Percentiles rank a stretch among this genome's conserved stretches.
These are phyloP conservation scores for Boletellus ananas DNA, from an alignment of 768 basidiomycete species.

Conservation along the genomic window DNA sequence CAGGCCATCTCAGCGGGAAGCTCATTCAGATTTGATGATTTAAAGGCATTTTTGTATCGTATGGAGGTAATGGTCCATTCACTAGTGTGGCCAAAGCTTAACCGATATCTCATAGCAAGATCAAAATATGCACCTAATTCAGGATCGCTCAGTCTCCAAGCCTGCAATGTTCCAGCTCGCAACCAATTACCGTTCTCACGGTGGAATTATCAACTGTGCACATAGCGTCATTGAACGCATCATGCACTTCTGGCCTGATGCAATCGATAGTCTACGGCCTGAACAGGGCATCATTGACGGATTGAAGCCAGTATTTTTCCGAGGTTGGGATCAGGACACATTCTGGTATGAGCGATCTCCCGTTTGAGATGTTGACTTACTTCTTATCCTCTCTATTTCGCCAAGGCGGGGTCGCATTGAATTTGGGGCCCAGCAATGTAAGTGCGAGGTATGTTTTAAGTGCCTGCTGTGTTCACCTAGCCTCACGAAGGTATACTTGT, in stretches of 20 bases:
- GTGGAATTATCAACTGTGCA: conserved; percentile 44
- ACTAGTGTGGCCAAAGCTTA: background rate
- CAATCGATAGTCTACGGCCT: conserved; percentile 54
- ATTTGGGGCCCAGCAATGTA: conserved; percentile 67
- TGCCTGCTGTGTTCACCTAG: background rate
- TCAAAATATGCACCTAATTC: conserved; percentile 6
- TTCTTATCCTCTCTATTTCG: background rate
- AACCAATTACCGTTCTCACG: background rate
- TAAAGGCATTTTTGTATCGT: conserved; percentile 64
- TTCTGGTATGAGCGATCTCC: conserved; percentile 53
- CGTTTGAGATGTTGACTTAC: too few species aligned
- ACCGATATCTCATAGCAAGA: conserved; percentile 17
- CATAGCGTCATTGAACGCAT: conserved; percentile 63
- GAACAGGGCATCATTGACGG: conserved; percentile 57
- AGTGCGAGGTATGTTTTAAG: conserved; percentile 1
- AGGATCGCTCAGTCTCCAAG: conserved; percentile 14
- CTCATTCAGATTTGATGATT: conserved; percentile 65
- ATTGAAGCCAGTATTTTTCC: conserved; percentile 55
- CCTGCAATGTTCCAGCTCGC: conserved; percentile 15
- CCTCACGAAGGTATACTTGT: conserved; percentile 57
- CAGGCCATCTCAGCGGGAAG: conserved; percentile 75
- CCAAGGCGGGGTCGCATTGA: conserved; percentile 46
- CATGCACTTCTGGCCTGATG: conserved; percentile 54
- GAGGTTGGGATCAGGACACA: conserved; percentile 41
- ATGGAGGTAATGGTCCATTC: conserved; percentile 44